Conservation (phyloP, 495 filamentous ascomycete genomes). For the Penicillium coprophilum region DNA sequence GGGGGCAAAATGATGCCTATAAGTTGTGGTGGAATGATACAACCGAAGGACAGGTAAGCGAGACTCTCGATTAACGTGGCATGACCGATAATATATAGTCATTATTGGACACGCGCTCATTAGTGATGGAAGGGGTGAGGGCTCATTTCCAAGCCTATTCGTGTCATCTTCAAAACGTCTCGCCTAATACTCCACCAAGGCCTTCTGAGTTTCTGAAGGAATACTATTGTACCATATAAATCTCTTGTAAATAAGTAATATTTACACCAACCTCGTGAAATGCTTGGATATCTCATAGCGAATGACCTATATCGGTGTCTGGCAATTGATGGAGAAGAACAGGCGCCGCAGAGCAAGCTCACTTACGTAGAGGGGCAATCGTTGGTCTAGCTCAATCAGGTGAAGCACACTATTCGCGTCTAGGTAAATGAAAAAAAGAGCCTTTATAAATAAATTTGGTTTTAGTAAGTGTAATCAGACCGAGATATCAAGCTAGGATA, state of each 20-base stretch:
- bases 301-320: constrained; percentile 5
- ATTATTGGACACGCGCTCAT: constrained; percentile 1
- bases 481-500: no score
- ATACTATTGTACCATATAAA: constrained; percentile 2
- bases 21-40: constrained; percentile 7
- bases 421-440: no score
- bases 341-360: background rate
- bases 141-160: background rate
- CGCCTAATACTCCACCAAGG: background rate
- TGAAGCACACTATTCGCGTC: no score
- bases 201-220: constrained; percentile 1
- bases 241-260: constrained; percentile 1
- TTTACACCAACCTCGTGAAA: constrained; percentile 1
- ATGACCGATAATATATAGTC: constrained; percentile 5
- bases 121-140: background rate
- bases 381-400: no score
- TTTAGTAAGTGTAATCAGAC: no score
- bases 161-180: background rate
- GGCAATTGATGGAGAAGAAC: constrained; percentile 6
- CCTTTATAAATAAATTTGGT: no score
- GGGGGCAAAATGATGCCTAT: constrained; percentile 4
- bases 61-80: constrained; percentile 7
- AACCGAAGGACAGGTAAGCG: background rate
- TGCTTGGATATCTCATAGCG: background rate
- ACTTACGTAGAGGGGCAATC: background rate